Base-by-base conservation (phyloP, 2,329 filamentous ascomycete species). In the Rhynchosporium agropyri region DNA sequence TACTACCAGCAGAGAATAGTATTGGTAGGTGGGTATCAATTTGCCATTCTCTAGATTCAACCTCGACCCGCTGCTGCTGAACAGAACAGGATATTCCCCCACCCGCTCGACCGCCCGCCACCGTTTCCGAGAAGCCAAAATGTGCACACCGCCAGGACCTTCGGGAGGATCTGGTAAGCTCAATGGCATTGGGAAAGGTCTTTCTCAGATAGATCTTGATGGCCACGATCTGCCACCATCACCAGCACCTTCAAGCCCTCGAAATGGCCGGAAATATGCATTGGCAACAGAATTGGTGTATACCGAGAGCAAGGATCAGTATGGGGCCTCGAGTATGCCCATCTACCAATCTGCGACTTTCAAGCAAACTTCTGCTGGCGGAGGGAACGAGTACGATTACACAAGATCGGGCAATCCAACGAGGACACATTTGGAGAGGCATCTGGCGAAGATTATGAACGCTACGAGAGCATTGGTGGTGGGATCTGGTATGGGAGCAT, bases 321-420 rank as follows among this genome's bases (percentile, higher is more conserved):
- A 98, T 81, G 96, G 96, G 74, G 86, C 95, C 63, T 97, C 92
- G 71, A 98, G 93, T 77, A 89, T 96, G 72, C 95, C 95, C 60
- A 98, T 99, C 74, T 99, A 99, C 78, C 95, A 97, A 84, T 96
- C 92, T 55, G 96, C 95, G 55, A 99, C 95, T 43, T 99, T 99
- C 83, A 99, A 99, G 80, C 95, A 98, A 78, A 85, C 85, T 28
- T 91, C 89, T 20, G 89, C 90, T 66, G 83, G 79, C 51, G 92
- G 91, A 64, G 92, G 91, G 64, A 81, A 85, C 74, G 93, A 98
- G 77, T 99, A 98, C 78, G 95, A 99, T 80, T 99, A 99, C 81
- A 98, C 95, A 64, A 91, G 96, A 65, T 98, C 93, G 42, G 95
- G 95, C 62, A 99, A 99, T 76, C 95, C 95, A 20, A 99, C 95